Evolutionary conservation across 2,329 filamentous ascomycete genomes (phyloP).

Genomic region (Leptodontidium sp.): DNA sequence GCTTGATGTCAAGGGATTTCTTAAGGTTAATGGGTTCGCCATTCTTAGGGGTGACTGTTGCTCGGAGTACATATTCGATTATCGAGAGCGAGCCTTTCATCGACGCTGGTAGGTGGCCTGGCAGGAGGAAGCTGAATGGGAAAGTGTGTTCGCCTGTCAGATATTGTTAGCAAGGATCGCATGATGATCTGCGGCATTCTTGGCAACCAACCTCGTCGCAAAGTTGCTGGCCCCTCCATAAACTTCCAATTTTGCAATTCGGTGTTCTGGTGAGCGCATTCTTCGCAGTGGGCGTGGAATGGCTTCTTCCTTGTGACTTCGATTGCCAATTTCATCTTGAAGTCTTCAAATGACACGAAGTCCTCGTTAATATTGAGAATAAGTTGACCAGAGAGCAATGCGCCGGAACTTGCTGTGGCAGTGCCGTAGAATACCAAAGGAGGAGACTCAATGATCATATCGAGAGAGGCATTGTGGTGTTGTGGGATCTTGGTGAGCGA

Average conservation of each 20-base stretch:
- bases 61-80: slow-evolving; percentile 82
- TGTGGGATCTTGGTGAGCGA: slow-evolving; percentile 40
- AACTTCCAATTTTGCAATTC: slow-evolving; percentile 84
- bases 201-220: slow-evolving; percentile 56
- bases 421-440: slow-evolving; percentile 80
- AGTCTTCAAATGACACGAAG: slow-evolving; percentile 71
- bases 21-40: slow-evolving; percentile 70
- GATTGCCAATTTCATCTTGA: slow-evolving; percentile 76
- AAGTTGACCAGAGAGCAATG: slow-evolving; percentile 84
- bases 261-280: slow-evolving; percentile 76
- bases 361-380: slow-evolving; percentile 76
- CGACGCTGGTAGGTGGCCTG: slow-evolving; percentile 84
- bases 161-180: slow-evolving; percentile 27
- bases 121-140: slow-evolving; percentile 88
- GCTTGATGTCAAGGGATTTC: slow-evolving; percentile 77
- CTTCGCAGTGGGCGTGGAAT: slow-evolving; percentile 78
- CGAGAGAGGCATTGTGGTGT: slow-evolving; percentile 36
- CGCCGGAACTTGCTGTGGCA: slow-evolving; percentile 79
- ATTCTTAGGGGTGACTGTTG: slow-evolving; percentile 67
- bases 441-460: slow-evolving; percentile 60
- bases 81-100: slow-evolving; percentile 76
- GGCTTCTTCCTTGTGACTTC: slow-evolving; percentile 82
- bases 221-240: slow-evolving; percentile 62
- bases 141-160: slow-evolving; percentile 73
- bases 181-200: not conserved